Base-by-base conservation (phyloP, 345 rosid species). In the Dipteronia dyeriana region DNA sequence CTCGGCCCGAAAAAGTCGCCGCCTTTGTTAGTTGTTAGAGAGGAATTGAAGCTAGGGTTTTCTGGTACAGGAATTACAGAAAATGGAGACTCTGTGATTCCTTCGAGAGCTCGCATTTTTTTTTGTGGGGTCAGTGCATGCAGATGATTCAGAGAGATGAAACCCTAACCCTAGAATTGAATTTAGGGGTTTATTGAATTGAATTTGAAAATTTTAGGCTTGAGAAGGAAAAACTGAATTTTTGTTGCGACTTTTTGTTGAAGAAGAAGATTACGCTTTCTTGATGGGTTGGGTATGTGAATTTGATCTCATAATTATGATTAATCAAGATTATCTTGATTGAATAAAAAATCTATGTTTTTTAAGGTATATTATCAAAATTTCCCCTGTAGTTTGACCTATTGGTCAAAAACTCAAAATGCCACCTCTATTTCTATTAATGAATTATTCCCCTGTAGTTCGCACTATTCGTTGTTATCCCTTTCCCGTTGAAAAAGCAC, bases 61-160 rank as follows among this genome's bases (percentile, higher is more conserved):
- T 81, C 79, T 8, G 79, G 72, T 2, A 65, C 34, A 62, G 87
- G 84, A 60, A 74, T 62, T 49, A 78, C 51, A 29, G 79, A 63
- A 79, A 84, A 66, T 9, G 84, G 79, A 29, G 86, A 80, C 11
- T 78, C 75, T 7, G 82, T 43, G 34, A 82, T 56, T 69, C 67
- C 81, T 2, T 61, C 79, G 49, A 79, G 79, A 72, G 68, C 9
- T 70, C 75, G 82, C 87, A 86, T 86, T 31, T 64, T 66, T n/a
- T 41, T 41, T 41, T 41, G 43, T 9, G 66, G 23, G 66, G 22
- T 29, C 41, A 8, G 38, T 47, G 22, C 38, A 39, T 7, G 23
- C 77, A 64, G 53, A 57, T 38, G 23, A 71, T 31, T 9, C 47
- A 11, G 14, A 49, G 31, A 4, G 26, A 45, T 9, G 19, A 47